These are phyloP conservation scores for Evansstolkia leycettana DNA, from an alignment of 495 filamentous ascomycete species.

Conservation along the genomic window DNA sequence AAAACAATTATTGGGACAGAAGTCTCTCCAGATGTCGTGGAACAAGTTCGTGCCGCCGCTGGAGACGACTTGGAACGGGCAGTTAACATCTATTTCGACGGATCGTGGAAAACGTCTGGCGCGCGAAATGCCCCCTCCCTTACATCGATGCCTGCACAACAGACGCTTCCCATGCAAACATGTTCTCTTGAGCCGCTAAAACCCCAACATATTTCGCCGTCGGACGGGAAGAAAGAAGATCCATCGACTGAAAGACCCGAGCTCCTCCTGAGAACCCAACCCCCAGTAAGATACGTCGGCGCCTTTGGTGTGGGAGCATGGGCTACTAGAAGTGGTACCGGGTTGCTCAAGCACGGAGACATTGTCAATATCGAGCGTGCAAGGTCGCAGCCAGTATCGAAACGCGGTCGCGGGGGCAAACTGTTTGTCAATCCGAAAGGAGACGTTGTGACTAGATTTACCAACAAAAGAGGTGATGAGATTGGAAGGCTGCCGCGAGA, in stretches of 20 bases:
- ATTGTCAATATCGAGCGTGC: constrained; percentile 74
- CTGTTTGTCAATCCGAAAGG: constrained; percentile 41
- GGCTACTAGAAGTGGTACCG: constrained; percentile 75
- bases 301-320: constrained; percentile 86
- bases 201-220: neutral
- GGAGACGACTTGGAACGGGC: constrained; percentile 52
- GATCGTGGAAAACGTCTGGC: constrained; percentile 61
- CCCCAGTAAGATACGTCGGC: constrained; percentile 66
- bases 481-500: constrained; percentile 84
- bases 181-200: neutral
- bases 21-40: constrained; percentile 39
- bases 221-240: neutral
- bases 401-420: constrained; percentile 36
- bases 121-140: constrained; percentile 4
- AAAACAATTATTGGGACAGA: constrained; percentile 57
- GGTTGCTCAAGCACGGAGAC: constrained; percentile 65
- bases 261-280: constrained; percentile 30
- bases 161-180: constrained; percentile 2
- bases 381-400: constrained; percentile 51
- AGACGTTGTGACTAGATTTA: constrained; percentile 92
- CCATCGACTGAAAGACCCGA: constrained; percentile 2
- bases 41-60: constrained; percentile 43
- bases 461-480: constrained; percentile 65
- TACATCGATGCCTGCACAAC: constrained; percentile 5
- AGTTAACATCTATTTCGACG: constrained; percentile 84